Conservation (phyloP, 768 basidiomycete genomes). For the Saitozyma sp. region DNA sequence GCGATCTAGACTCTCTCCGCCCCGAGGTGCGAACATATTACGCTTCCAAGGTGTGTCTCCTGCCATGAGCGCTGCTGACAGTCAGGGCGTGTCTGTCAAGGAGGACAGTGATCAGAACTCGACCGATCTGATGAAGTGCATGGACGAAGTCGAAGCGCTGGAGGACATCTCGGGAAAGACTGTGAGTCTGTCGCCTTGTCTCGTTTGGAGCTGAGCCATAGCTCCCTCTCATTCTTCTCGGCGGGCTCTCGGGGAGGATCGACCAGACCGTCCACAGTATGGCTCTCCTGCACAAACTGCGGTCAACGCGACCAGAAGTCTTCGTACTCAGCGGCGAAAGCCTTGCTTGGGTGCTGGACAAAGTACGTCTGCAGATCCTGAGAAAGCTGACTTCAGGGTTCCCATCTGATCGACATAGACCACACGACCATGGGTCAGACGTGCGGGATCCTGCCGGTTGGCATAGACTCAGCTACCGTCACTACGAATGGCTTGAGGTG, state of each 20-base stretch:
- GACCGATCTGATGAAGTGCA: constrained; percentile 96
- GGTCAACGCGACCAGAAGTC: constrained; percentile 61
- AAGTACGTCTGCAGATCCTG: constrained; percentile 54
- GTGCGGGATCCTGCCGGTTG: constrained; percentile 92
- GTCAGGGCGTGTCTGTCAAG: constrained; percentile 67
- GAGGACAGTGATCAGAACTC: constrained; percentile 73
- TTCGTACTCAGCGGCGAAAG: constrained; percentile 88
- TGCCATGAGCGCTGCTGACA: background rate
- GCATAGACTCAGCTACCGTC: constrained; percentile 71
- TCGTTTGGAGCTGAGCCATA: constrained; percentile 50
- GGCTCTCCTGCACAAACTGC: constrained; percentile 77
- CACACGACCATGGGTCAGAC: constrained; percentile 75
- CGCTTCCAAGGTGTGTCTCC: constrained; percentile 30
- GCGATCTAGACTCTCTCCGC: constrained; percentile 87
- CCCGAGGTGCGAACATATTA: constrained; percentile 74
- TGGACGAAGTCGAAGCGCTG: constrained; percentile 63
- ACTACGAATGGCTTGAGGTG: constrained; percentile 82
- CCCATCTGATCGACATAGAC: constrained; percentile 75
- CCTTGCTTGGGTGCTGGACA: constrained; percentile 82
- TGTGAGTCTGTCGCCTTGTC: constrained; percentile 49
- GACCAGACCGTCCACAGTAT: constrained; percentile 93
- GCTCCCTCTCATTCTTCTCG: constrained; percentile 69
- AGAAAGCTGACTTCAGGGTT: constrained; percentile 62
- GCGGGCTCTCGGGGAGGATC: constrained; percentile 84
- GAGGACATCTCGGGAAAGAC: constrained; percentile 57